Evolutionary conservation across 768 basidiomycete species (phyloP).

Genomic region (Floccularia luteovirens): DNA sequence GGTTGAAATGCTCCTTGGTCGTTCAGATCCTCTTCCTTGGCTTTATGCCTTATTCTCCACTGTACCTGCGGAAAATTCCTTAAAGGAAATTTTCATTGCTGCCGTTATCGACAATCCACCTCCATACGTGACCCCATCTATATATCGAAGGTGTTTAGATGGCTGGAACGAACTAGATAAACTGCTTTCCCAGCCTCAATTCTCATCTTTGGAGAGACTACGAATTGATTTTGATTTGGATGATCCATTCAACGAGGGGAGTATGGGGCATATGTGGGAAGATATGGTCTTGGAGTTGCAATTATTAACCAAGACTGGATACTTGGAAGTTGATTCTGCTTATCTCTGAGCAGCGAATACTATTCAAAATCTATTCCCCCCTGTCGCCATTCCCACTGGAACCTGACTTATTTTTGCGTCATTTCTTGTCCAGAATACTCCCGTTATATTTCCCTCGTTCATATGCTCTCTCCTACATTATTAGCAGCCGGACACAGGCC

Average conservation of each 20-base stretch:
- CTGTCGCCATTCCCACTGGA: background rate
- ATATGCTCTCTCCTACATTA: background rate
- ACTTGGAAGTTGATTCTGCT: constrained; percentile 8
- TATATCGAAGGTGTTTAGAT: constrained; percentile 4
- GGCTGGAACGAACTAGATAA: constrained; percentile 16
- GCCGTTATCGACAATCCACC: constrained; percentile 17
- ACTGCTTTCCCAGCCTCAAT: constrained; percentile 13
- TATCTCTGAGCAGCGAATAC: background rate
- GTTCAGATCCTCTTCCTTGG: constrained; percentile 16
- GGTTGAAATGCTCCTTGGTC: constrained; percentile 14
- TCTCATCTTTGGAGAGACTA: constrained; percentile 11
- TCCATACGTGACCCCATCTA: constrained; percentile 12
- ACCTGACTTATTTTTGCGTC: background rate
- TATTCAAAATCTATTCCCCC: background rate
- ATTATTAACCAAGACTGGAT: constrained; percentile 8
- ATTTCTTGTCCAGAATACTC: background rate
- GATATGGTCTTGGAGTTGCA: constrained; percentile 13
- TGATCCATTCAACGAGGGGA: constrained; percentile 9
- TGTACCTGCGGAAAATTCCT: constrained; percentile 6
- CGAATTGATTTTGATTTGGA: constrained; percentile 14
- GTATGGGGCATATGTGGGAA: constrained; percentile 7
- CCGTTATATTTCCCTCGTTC: too few species aligned
- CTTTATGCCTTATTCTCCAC: constrained; percentile 14
- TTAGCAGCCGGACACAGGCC: background rate
- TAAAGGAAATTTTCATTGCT: constrained; percentile 13